Evolutionary conservation across 2,329 filamentous ascomycete genomes (phyloP).

Genomic region (Thielaviopsis ethacetica): DNA sequence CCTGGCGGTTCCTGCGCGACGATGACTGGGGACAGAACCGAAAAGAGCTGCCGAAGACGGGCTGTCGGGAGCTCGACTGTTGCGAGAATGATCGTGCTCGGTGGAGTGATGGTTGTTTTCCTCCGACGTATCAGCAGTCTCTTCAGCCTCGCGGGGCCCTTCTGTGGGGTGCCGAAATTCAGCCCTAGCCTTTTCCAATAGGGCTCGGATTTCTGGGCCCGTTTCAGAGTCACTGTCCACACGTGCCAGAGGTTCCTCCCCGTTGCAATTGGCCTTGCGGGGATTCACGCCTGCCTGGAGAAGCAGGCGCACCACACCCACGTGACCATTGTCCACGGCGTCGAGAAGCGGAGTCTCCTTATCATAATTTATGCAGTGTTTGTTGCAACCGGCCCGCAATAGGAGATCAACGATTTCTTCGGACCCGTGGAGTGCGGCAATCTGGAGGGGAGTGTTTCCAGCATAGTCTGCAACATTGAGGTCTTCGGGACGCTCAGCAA

Average conservation of each 20-base stretch:
- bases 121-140: slow-evolving; percentile 29
- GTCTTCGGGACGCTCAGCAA: slow-evolving; percentile 69
- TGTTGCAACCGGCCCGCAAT: slow-evolving; percentile 66
- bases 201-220: slow-evolving; percentile 59
- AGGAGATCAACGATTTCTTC: slow-evolving; percentile 77
- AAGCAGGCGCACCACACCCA: slow-evolving; percentile 73
- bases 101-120: slow-evolving; percentile 30
- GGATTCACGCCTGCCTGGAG: slow-evolving; percentile 82
- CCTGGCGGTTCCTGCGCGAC: slow-evolving; percentile 38
- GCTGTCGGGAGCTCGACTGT: slow-evolving; percentile 40
- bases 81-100: slow-evolving; percentile 30
- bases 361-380: slow-evolving; percentile 64
- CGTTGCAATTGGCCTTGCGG: slow-evolving; percentile 76
- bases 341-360: slow-evolving; percentile 91
- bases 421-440: slow-evolving; percentile 75
- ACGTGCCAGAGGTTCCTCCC: slow-evolving; percentile 78
- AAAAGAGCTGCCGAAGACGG: not conserved
- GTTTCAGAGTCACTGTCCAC: slow-evolving; percentile 61
- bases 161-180: slow-evolving; percentile 8
- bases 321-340: slow-evolving; percentile 86
- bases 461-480: slow-evolving; percentile 83
- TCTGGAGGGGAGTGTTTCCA: slow-evolving; percentile 89
- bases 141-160: slow-evolving; percentile 12
- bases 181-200: slow-evolving; percentile 16
- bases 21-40: slow-evolving; percentile 21